Evolutionary conservation across 2,329 filamentous ascomycete genomes (phyloP).

Genomic region (Fusarium staphyleae): DNA sequence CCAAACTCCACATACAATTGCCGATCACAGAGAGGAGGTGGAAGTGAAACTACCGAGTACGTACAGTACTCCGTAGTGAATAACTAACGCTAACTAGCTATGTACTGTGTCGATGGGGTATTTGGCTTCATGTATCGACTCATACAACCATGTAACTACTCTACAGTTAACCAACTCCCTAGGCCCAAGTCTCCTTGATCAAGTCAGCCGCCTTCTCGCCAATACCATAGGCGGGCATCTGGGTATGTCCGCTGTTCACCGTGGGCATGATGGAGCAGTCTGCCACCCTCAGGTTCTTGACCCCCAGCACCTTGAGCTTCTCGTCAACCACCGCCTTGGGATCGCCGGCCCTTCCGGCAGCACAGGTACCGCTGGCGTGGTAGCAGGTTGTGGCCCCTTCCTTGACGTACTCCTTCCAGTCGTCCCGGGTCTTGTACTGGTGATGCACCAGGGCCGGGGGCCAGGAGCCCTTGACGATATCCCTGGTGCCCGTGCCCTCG

Average conservation of each 20-base stretch:
- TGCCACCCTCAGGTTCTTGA: conserved; percentile 60
- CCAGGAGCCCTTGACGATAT: conserved; percentile 67
- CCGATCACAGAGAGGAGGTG: neutral
- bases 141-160: neutral
- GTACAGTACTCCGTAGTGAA: no score
- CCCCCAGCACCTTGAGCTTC: conserved; percentile 59
- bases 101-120: no score
- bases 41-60: no score
- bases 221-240: conserved; percentile 66
- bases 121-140: no score
- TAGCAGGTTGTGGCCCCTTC: conserved; percentile 65
- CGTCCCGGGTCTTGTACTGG: conserved; percentile 53
- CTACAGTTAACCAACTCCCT: neutral
- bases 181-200: conserved; percentile 51
- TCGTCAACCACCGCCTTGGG: conserved; percentile 61
- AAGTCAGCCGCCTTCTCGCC: conserved; percentile 60
- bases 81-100: no score
- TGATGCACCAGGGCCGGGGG: conserved; percentile 60
- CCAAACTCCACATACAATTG: neutral
- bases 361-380: conserved; percentile 43
- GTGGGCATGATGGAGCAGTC: conserved; percentile 61
- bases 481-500: conserved; percentile 63
- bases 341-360: conserved; percentile 52
- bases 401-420: conserved; percentile 65
- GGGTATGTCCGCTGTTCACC: conserved; percentile 56